Base-by-base conservation (phyloP, 192 early-diverging fungal species). In the Radiomyces spectabilis region DNA sequence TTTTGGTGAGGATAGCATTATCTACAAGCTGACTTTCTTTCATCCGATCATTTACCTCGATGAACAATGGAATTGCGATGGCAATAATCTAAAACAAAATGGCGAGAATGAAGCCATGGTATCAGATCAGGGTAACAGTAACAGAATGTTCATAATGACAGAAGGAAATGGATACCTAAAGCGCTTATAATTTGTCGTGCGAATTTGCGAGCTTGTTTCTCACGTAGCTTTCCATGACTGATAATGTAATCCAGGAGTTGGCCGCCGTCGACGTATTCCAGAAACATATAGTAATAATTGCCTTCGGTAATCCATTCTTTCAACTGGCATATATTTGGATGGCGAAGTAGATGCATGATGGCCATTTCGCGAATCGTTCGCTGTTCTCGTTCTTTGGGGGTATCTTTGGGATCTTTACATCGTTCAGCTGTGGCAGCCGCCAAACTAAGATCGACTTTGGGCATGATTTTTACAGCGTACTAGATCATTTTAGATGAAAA, bases 241-340 rank as follows among this genome's bases (percentile, higher is more conserved):
- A 88, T 84, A 44, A 93, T 91, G 55, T 88, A 87, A 65, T 91
- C 86, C 51, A 93, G 79, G 12, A 93, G 69, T 76, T 91, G 86
- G 7, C 88, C 88, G 21, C 88, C 88, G 50, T 72, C 81, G 35
- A 81, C 85, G 59, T 87, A 85, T 64, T 89, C 88, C 81, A 88
- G 82, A 44, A 89, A 75, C 49, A 91, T 82, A 60, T 85, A 84
- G 32, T 85, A 88, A 50, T 76, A 81, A 45, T 85, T 81, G 21
- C 75, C 62, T 13, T 79, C 77, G 33, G 84, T 75, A n/a, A 83
- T 63, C 29, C 85, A 80, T 39, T 91, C 85, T 43, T 83, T 81
- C 6, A 88, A 59, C 47, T 82, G 76, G 55, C 91, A 86, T 46
- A 93, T 93, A 61, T 89, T 83, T 21, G 90, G 90, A 53, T 93